Base-by-base conservation (phyloP, 2,329 filamentous ascomycete species). In the Lecanicillium sp. region DNA sequence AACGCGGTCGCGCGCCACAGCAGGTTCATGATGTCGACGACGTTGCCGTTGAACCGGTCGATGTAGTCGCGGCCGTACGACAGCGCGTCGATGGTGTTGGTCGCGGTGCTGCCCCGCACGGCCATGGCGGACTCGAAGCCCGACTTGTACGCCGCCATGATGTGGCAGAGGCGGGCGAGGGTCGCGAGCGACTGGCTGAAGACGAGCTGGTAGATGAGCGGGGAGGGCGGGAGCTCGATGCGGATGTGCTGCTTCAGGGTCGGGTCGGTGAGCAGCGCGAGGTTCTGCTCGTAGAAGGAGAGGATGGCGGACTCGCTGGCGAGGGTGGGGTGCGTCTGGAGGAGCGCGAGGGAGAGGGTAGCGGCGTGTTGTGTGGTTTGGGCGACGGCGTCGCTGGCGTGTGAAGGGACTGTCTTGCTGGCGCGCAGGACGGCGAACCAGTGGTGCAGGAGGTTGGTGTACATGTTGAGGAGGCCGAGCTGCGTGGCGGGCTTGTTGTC, bases 11-110 rank as follows among this genome's bases (percentile, higher is more conserved):
- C 78, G 8, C 87, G 79, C 88, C 88, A 94, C 39, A 93, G 64
- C 43, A 86, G 81, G 61, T 94, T 94, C 70, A 87, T 90, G 26
- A 90, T 77, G 60, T 95, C 89, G 81, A 93, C 90, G 26, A 94
- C 75, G 61, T 86, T 90, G 19, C 84, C 84, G 62, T 95, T 95
- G 68, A 93, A 90, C 20, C 76, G 68, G 54, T 81, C 78, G 33
- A 89, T 78, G 48, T 84, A 78, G 26, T 72, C 67, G 35, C 77
- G 72, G 23, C 80, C 72, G 52, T 83, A 84, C 10, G 68, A 62
- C 15, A 63, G 62, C 5, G 63, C 59, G 51, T 67, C 60, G 36
- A 68, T 58, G 8, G 54, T 57, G 15, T 58, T 48, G 21, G 54
- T 57, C 41, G 54, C 52, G 19, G 64, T 38, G 52, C 23, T 53